Evolutionary conservation across 2,329 filamentous ascomycete species (phyloP), one percentile per base, ranked within the genome.

Genomic region (Arthrobotrys entomopaga): DNA sequence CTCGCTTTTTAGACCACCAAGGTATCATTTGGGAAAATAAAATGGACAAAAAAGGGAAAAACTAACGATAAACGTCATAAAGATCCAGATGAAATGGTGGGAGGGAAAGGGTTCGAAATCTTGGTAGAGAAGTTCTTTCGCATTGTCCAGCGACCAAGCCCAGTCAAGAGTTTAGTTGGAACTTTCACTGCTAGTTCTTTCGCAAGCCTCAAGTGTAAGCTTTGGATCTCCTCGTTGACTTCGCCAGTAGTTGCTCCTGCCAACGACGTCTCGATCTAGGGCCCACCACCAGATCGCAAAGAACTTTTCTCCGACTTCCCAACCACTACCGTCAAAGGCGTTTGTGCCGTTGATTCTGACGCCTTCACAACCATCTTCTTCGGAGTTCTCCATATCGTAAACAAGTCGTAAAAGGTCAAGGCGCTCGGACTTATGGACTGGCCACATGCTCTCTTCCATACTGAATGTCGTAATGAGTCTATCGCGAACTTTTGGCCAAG

Each of bases 241-340:
- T 13, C 65, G 50, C 65, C 65, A 70, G 34, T 57, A 70, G 34
- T 70, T 70, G 42, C 65, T 70, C 15, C 65, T 34, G 7, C 65
- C 65, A 15, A 70, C 52, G 19, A 70, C 58, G 24, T 64, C 58
- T 16, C 50, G 65, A 58, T 70, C 65, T 29, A 70, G 63, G 43
- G 65, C 65, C 65, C 65, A 70, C 65, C 65, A 70, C 65, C 65
- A 70, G 26, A 70, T 40, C 22, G 40, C 57, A 52, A 70, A 70
- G 46, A 70, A 70, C 11, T 57, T 50, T 38, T 70, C 58, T 11
- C 65, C 65, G 19, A 70, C 65, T 46, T 70, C 65, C 65, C 65
- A 70, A 20, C 65, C 65, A 20, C 65, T 70, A 1, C 65, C 65
- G 16, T 70, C 58, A 38, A 63, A 70, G 40, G 65, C 65, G 16